phyloP scores from a whole-genome alignment of 1,139 yeast species.

The Candida pseudoviswanathii region DNA sequence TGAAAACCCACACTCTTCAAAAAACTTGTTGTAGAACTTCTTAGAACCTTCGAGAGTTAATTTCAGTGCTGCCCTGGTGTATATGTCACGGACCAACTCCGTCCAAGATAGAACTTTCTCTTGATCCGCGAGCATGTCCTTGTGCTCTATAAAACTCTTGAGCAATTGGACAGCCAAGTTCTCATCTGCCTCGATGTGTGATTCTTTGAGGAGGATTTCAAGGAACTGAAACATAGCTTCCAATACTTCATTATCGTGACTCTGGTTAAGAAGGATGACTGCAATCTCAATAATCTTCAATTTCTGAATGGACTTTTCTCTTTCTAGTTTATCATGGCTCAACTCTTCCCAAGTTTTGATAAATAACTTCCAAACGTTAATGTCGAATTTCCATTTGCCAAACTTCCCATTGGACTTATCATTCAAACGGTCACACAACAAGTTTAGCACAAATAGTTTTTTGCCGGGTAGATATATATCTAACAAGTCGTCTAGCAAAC shows the following conservation, averaged over 20 bases:
- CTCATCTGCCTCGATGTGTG: constrained; percentile 40
- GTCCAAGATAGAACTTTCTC: constrained; percentile 23
- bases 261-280: constrained; percentile 15
- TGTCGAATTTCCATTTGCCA: constrained; percentile 42
- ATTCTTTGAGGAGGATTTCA: constrained; percentile 20
- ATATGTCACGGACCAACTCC: constrained; percentile 23
- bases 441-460: constrained; percentile 61
- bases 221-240: constrained; percentile 21
- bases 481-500: constrained; percentile 40
- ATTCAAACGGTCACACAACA: constrained; percentile 65
- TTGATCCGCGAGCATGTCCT: neutral
- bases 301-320: constrained; percentile 37
- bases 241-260: constrained; percentile 15
- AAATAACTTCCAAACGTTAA: constrained; percentile 51
- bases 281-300: constrained; percentile 25
- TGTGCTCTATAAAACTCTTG: constrained; percentile 12
- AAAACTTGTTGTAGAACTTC: constrained; percentile 31
- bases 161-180: constrained; percentile 16
- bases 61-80: constrained; percentile 27
- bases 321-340: constrained; percentile 18
- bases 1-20: constrained; percentile 21
- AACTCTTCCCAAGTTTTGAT: constrained; percentile 39
- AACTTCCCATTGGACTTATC: constrained; percentile 39
- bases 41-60: constrained; percentile 31
- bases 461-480: constrained; percentile 62